Evolutionary conservation across 108 stramenopile species (phyloP), one percentile per base, ranked within the genome.

Genomic region (Aurantiochytrium sp.): DNA sequence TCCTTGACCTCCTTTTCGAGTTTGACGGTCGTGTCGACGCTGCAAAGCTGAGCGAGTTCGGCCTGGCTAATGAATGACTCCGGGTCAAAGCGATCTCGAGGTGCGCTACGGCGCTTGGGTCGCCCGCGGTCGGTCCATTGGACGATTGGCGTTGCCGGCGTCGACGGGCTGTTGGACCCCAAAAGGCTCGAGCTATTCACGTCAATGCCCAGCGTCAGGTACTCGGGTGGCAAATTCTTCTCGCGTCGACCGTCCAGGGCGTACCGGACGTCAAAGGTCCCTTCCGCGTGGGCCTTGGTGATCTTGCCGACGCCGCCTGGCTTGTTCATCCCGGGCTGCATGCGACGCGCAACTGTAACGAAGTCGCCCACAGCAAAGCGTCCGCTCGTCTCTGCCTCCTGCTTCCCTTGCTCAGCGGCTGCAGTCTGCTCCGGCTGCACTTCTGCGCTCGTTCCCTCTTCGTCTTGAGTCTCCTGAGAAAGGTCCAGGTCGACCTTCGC

Each of bases 311-410:
- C 73, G 45, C 73, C 73, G 8, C 73, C 73, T 6, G 73, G 73
- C 39, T 81, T 81, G 4, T 81, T 81, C n/a, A 81, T 4, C 1
- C 73, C 73, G 1, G 73, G 42, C 24, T 48, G 45, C 45, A 48
- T 81, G 39, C 73, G 73, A 17, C 42, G 12, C 12, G n/a, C 45
- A 12, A 81, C 73, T 12, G 39, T 41, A 17, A 81, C 73, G 12
- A 81, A 41, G 24, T 81, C 73, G 30, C 73, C 73, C n/a, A 81
- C 36, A 6, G 45, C 45, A 48, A 81, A 81, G 59, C 59, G 59
- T 19, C 22, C 15, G 15, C 34, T 52, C 15, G 50, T 15, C 17
- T 52, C 50, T 52, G 50, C 15, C 50, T 52, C 50, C 15, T 52
- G 50, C 8, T 52, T 52, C n/a, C n/a, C n/a, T n/a, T n/a, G n/a